Evolutionary conservation across 164 flowering plant species (phyloP).

Genomic region (Chimonanthus praecox): DNA sequence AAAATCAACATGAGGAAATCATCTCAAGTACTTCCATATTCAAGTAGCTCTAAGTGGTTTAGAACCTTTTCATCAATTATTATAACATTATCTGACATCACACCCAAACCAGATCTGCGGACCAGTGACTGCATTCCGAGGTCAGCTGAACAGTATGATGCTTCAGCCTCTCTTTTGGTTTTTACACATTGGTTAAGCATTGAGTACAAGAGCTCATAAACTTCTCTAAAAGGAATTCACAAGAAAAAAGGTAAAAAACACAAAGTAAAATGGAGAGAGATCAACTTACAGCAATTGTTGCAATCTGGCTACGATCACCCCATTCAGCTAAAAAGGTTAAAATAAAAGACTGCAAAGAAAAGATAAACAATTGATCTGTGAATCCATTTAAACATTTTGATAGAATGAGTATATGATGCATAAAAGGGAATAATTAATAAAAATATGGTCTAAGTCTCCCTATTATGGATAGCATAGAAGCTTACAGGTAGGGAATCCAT

Average conservation of each 20-base stretch:
- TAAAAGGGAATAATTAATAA: neutral
- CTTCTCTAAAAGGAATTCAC: too few relatives aligned
- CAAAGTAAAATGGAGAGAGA: neutral
- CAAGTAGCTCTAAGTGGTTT: too few relatives aligned
- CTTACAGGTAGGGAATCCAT: neutral
- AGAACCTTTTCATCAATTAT: too few relatives aligned
- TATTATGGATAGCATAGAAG: neutral
- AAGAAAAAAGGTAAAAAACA: neutral
- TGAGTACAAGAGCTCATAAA: too few relatives aligned
- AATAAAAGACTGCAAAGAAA: constrained; percentile 73
- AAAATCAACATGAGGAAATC: too few relatives aligned
- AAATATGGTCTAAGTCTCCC: neutral
- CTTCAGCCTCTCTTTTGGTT: too few relatives aligned
- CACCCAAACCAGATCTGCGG: too few relatives aligned
- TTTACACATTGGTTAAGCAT: too few relatives aligned
- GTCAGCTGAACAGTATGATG: too few relatives aligned
- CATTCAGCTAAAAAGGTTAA: constrained; percentile 96
- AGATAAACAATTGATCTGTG: neutral
- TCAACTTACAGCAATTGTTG: constrained; percentile 93
- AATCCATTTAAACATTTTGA: neutral
- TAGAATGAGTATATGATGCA: neutral
- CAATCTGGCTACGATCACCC: constrained; percentile 99
- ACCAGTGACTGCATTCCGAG: too few relatives aligned
- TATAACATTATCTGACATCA: too few relatives aligned
- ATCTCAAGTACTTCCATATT: too few relatives aligned